Conservation (phyloP, 176 grass and related monocot species). For the Phyllostachys edulis region DNA sequence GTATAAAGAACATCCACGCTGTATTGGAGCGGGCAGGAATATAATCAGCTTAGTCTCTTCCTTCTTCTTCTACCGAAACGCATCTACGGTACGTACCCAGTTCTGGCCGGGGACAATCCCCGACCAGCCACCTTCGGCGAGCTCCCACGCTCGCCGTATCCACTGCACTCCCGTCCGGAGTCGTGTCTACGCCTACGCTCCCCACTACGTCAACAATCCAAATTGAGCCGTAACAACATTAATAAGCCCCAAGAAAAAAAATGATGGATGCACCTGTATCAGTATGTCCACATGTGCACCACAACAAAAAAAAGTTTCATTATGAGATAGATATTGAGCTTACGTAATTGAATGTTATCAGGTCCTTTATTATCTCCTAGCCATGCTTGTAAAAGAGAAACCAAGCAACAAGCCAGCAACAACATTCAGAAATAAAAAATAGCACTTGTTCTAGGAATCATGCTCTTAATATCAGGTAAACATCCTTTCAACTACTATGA, state of each 20-base stretch:
- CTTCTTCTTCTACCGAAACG: no score
- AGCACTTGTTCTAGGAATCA: background rate
- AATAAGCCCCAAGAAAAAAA: conserved; percentile 3
- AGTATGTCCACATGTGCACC: background rate
- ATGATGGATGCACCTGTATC: background rate
- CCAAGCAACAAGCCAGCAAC: conserved; percentile 14
- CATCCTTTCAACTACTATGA: background rate
- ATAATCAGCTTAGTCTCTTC: no score
- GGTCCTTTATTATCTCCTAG: background rate
- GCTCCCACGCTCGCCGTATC: no score
- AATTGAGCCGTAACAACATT: background rate
- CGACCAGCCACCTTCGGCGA: no score
- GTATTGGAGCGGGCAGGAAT: no score
- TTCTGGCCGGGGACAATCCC: no score
- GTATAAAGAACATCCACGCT: no score
- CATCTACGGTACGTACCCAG: no score
- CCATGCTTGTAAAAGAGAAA: background rate
- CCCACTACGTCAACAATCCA: no score
- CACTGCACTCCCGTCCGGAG: no score
- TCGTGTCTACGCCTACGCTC: no score
- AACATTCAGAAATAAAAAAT: background rate
- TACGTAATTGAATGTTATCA: background rate
- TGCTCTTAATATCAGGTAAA: background rate
- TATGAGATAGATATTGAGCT: background rate
- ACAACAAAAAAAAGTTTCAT: background rate